Evolutionary conservation across 2,329 filamentous ascomycete genomes (phyloP).

Genomic region (Colletotrichum lupini): DNA sequence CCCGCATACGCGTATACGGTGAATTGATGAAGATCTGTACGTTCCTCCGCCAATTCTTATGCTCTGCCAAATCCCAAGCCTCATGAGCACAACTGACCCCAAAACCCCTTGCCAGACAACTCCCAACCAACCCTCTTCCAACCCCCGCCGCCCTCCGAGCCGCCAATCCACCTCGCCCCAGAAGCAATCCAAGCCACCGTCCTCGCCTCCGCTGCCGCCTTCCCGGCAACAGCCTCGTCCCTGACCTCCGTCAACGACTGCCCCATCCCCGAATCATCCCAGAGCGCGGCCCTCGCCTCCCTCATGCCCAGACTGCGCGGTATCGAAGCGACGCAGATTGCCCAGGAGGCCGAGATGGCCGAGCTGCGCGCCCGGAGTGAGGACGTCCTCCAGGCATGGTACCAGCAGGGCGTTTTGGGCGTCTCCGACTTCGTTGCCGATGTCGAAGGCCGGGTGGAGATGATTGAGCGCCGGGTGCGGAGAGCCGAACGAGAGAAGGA

Average conservation of each 20-base stretch:
- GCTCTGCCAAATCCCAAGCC: neutral
- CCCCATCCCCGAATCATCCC: constrained; percentile 65
- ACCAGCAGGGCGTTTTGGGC: constrained; percentile 76
- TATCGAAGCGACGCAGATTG: constrained; percentile 68
- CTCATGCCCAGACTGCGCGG: constrained; percentile 72
- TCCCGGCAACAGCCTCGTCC: constrained; percentile 65
- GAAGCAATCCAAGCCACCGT: constrained; percentile 66
- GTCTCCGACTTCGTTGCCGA: constrained; percentile 77
- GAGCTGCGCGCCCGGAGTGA: constrained; percentile 74
- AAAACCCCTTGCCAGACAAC: constrained; percentile 53
- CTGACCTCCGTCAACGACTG: constrained; percentile 67
- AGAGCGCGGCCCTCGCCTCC: constrained; percentile 66
- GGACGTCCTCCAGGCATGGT: constrained; percentile 74
- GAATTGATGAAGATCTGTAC: constrained; percentile 71
- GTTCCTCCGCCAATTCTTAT: constrained; percentile 36
- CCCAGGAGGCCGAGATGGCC: constrained; percentile 71
- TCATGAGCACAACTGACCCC: neutral
- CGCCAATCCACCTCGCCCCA: constrained; percentile 62
- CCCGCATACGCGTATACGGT: constrained; percentile 65
- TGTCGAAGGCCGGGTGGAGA: constrained; percentile 74
- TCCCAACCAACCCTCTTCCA: constrained; percentile 67
- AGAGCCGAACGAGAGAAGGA: constrained; percentile 71
- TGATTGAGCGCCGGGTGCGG: constrained; percentile 73
- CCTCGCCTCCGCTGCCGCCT: constrained; percentile 66
- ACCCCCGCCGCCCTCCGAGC: constrained; percentile 54